phyloP scores from a whole-genome alignment of 495 filamentous ascomycete species.

The Cetradonia linearis region DNA sequence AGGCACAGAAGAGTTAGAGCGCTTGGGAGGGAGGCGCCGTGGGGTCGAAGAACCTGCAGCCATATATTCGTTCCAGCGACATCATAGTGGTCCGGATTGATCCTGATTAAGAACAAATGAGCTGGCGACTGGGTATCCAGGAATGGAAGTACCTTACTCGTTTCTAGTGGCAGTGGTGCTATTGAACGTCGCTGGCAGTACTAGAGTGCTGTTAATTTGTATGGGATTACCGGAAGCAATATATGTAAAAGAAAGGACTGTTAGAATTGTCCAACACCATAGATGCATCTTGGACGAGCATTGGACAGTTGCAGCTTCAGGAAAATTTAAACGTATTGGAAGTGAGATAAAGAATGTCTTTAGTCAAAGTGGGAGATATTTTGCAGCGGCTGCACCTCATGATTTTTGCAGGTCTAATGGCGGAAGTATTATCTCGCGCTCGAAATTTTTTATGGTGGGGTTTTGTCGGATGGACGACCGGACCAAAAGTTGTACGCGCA shows the following conservation, averaged over 20 bases:
- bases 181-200: not conserved
- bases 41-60: not conserved
- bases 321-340: not conserved
- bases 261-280: not conserved
- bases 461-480: no score
- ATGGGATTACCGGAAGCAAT: not conserved
- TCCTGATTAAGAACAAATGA: not conserved
- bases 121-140: not conserved
- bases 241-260: not conserved
- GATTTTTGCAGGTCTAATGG: not conserved
- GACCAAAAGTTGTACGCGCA: no score
- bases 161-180: not conserved
- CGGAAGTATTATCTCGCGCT: slow-evolving; percentile 4
- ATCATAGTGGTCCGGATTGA: not conserved
- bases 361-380: not conserved
- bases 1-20: not conserved
- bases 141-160: not conserved
- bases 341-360: not conserved
- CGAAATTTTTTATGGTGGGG: no score
- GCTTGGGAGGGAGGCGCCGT: not conserved
- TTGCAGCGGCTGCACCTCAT: not conserved
- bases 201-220: not conserved
- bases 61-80: not conserved
- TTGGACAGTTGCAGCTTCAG: not conserved
- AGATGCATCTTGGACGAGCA: not conserved